These are phyloP conservation scores for Diospyros lotus DNA, from an alignment of 148 eudicot genomes.

Conservation along the genomic window DNA sequence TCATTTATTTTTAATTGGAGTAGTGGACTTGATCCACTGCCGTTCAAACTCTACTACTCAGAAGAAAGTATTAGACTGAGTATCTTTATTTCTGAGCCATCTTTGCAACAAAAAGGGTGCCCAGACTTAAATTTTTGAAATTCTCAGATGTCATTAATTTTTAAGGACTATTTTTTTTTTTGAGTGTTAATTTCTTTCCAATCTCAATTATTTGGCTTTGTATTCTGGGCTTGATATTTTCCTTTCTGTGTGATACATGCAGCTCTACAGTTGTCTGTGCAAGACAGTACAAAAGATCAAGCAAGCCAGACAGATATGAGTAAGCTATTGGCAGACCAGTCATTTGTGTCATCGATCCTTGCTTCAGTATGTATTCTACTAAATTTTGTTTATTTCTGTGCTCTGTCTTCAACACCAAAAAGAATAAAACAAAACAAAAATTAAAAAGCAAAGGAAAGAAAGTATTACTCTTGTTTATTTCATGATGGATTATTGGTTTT, in stretches of 20 bases:
- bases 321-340: constrained; percentile 71
- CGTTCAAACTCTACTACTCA: not conserved
- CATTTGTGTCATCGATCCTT: constrained; percentile 80
- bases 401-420: not conserved
- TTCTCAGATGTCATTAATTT: constrained; percentile 1
- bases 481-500: constrained; percentile 2
- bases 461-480: not conserved
- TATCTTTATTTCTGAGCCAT: not conserved
- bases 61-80: not conserved
- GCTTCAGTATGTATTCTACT: constrained; percentile 52
- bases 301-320: constrained; percentile 64
- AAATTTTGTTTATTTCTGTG: not conserved
- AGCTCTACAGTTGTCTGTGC: constrained; percentile 90
- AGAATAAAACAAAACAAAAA: not conserved
- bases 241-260: constrained; percentile 25
- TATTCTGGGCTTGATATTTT: constrained; percentile 6
- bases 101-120: not conserved
- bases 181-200: not conserved
- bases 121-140: not conserved
- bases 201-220: not conserved
- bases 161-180: no score
- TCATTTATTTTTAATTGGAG: not conserved
- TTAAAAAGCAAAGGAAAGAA: not conserved
- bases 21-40: no score
- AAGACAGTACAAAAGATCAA: constrained; percentile 56